phyloP scores from a whole-genome alignment of 139 green algal species.

The Chlamydomonas sp. region DNA sequence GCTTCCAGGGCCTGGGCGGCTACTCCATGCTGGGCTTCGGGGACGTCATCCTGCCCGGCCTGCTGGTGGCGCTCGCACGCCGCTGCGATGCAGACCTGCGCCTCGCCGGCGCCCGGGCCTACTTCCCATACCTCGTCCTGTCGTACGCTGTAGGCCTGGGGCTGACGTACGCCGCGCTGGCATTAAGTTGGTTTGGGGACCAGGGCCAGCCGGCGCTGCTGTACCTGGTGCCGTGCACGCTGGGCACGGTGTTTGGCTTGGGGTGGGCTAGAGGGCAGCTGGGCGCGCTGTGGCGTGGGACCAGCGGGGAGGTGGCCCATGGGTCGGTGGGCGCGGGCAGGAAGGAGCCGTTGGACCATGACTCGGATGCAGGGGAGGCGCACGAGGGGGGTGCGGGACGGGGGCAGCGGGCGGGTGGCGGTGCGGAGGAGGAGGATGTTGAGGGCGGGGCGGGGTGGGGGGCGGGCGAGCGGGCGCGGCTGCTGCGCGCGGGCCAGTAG shows the following conservation, averaged over 20 bases:
- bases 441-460: too few species aligned
- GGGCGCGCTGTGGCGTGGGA: background rate
- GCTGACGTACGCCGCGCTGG: conserved; percentile 87
- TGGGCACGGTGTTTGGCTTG: conserved; percentile 68
- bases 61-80: conserved; percentile 56
- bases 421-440: too few species aligned
- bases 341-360: too few species aligned
- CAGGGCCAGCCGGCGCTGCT: conserved; percentile 93
- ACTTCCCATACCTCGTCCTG: conserved; percentile 60
- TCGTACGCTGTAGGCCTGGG: conserved; percentile 83
- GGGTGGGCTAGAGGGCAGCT: conserved; percentile 63
- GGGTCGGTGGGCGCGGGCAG: background rate
- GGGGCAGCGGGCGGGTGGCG: too few species aligned
- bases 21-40: conserved; percentile 62
- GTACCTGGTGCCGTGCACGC: conserved; percentile 92
- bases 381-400: too few species aligned
- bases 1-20: conserved; percentile 33
- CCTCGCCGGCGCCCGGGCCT: conserved; percentile 30
- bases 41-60: conserved; percentile 63
- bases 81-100: conserved; percentile 52
- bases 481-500: too few species aligned
- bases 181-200: conserved; percentile 63
- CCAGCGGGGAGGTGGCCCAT: background rate
- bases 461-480: too few species aligned
- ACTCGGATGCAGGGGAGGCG: too few species aligned